Percentiles rank a stretch among this genome's conserved stretches.
Conservation (phyloP, 2,329 filamentous ascomycete genomes). For the Nemania sp. region DNA sequence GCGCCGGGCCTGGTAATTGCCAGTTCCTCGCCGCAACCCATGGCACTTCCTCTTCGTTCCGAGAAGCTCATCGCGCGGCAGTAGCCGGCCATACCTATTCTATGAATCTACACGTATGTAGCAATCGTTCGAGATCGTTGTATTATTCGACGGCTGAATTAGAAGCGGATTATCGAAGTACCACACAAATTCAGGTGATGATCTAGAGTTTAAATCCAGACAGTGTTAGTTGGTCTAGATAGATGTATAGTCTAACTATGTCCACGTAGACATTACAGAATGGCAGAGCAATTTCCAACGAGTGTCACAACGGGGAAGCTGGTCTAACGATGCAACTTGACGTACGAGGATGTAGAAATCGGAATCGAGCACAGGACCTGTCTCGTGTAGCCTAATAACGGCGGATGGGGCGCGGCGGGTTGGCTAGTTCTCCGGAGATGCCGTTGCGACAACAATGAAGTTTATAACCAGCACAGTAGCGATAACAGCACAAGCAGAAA, state of each 20-base stretch:
- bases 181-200: too few species aligned
- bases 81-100: constrained; percentile 47
- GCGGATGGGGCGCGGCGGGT: constrained; percentile 9
- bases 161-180: neutral
- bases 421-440: too few species aligned
- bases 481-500: neutral
- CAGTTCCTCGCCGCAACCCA: constrained; percentile 57
- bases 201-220: too few species aligned
- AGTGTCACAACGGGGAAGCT: constrained; percentile 7
- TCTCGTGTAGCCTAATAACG: constrained; percentile 28
- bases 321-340: constrained; percentile 3
- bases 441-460: too few species aligned
- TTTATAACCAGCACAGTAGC: neutral
- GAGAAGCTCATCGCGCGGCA: constrained; percentile 61
- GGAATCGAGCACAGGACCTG: constrained; percentile 27
- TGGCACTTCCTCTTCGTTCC: constrained; percentile 61
- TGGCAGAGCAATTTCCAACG: neutral
- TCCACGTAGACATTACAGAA: too few species aligned
- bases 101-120: constrained; percentile 1
- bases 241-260: too few species aligned
- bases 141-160: neutral
- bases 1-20: constrained; percentile 53
- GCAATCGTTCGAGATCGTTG: constrained; percentile 20
- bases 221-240: too few species aligned
- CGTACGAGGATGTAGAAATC: constrained; percentile 16